These are phyloP conservation scores for Podosphaera xanthii DNA, from an alignment of 2,329 filamentous ascomycete species.

Conservation along the genomic window DNA sequence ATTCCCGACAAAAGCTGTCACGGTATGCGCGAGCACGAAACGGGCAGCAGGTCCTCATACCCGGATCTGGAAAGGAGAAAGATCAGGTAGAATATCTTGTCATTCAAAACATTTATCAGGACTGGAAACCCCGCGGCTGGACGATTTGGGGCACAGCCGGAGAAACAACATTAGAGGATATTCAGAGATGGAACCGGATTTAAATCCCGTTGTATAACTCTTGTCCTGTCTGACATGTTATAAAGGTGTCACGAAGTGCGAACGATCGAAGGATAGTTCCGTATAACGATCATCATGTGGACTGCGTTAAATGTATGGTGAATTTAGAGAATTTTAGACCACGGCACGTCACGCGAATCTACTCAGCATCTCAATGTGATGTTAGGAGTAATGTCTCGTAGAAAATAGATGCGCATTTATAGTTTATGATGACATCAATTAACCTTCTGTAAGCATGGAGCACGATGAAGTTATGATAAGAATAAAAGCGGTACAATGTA, in stretches of 20 bases:
- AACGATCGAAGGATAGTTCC: not conserved
- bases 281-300: not conserved
- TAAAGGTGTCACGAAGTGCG: too few relatives aligned
- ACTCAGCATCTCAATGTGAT: too few relatives aligned
- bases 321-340: too few relatives aligned
- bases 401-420: too few relatives aligned
- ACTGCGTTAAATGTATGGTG: not conserved
- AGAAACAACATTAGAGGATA: slow-evolving; percentile 23
- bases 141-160: slow-evolving; percentile 39
- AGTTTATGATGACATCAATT: too few relatives aligned
- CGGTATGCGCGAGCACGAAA: slow-evolving; percentile 16
- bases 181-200: slow-evolving; percentile 17
- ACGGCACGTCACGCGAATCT: too few relatives aligned
- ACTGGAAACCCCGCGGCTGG: slow-evolving; percentile 29
- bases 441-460: too few relatives aligned
- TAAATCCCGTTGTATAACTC: not conserved
- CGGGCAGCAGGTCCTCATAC: slow-evolving; percentile 18
- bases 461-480: too few relatives aligned
- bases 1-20: slow-evolving; percentile 30
- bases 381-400: too few relatives aligned
- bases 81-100: slow-evolving; percentile 42
- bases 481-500: too few relatives aligned
- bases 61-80: slow-evolving; percentile 26
- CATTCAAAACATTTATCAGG: slow-evolving; percentile 26
- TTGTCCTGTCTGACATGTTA: not conserved